phyloP scores from a whole-genome alignment of 2,329 filamentous ascomycete species.

The Fragosphaeria purpurea region DNA sequence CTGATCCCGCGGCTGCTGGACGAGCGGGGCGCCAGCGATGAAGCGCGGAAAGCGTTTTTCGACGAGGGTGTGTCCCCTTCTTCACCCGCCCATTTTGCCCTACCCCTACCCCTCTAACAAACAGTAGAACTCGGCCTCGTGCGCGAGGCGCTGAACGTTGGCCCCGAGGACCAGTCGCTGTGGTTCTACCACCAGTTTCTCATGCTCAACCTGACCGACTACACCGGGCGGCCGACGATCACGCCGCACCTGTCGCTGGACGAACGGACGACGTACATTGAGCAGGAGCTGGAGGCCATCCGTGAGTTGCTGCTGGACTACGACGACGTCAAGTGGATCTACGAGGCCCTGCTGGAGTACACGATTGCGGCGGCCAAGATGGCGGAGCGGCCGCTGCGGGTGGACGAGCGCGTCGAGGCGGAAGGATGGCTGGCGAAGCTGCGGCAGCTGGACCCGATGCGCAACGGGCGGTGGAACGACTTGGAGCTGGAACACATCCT shows the following conservation, averaged over 20 bases:
- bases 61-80: conserved; percentile 45
- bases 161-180: conserved; percentile 87
- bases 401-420: conserved; percentile 35
- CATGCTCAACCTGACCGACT: conserved; percentile 55
- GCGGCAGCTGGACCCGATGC: conserved; percentile 61
- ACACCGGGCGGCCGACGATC: conserved; percentile 44
- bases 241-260: conserved; percentile 49
- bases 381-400: conserved; percentile 30
- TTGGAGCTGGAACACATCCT: conserved; percentile 35
- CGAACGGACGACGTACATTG: conserved; percentile 57
- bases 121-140: conserved; percentile 61
- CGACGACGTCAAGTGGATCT: conserved; percentile 65
- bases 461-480: conserved; percentile 67
- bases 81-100: too few species aligned
- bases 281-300: conserved; percentile 63
- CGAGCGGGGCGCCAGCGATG: conserved; percentile 56
- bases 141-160: conserved; percentile 70
- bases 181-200: conserved; percentile 96
- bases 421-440: conserved; percentile 53
- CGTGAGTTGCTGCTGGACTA: conserved; percentile 54
- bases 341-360: conserved; percentile 74
- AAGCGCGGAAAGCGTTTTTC: conserved; percentile 57
- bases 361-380: conserved; percentile 49
- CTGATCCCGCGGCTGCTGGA: conserved; percentile 67
- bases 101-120: not conserved